A percentile compares a stretch with the other conserved stretches of the same genome.
These are phyloP conservation scores for Diaporthe capsici DNA, from an alignment of 2,329 filamentous ascomycete species.

Conservation along the genomic window DNA sequence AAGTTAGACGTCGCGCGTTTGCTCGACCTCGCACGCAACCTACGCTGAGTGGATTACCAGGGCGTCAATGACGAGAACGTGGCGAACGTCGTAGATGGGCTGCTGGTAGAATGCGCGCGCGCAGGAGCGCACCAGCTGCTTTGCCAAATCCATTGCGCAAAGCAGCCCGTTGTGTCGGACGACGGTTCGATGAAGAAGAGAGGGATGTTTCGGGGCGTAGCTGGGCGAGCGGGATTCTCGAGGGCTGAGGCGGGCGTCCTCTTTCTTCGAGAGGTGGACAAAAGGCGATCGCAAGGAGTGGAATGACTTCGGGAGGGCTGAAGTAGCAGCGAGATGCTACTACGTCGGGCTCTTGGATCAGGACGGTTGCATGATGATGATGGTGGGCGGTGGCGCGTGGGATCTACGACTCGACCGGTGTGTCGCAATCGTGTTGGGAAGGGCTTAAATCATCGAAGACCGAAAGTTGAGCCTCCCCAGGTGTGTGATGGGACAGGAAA, in stretches of 20 bases:
- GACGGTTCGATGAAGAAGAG: not conserved
- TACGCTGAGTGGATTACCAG: slow-evolving; percentile 86
- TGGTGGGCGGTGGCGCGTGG: slow-evolving; percentile 30
- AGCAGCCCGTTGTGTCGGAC: not conserved
- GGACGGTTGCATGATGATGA: slow-evolving; percentile 36
- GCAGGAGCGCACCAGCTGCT: slow-evolving; percentile 87
- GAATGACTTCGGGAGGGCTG: not conserved
- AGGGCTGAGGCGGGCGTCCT: not conserved
- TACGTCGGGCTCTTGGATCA: slow-evolving; percentile 34
- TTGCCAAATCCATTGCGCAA: slow-evolving; percentile 65
- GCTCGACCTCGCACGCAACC: slow-evolving; percentile 77
- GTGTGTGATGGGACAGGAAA: not conserved
- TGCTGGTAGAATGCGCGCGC: slow-evolving; percentile 77
- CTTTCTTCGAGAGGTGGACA: not conserved
- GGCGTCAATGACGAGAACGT: slow-evolving; percentile 88
- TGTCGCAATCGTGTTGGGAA: slow-evolving; percentile 16
- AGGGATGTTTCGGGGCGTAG: not conserved
- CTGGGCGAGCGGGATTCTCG: not conserved
- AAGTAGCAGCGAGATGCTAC: slow-evolving; percentile 38
- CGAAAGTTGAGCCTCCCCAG: not conserved
- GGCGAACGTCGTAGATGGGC: slow-evolving; percentile 78
- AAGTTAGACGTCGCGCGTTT: slow-evolving; percentile 83
- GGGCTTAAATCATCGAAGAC: not conserved
- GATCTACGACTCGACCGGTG: slow-evolving; percentile 24
- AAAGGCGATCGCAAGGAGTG: slow-evolving; percentile 1